Base-by-base conservation (phyloP, 306 rosid genomes). In the Canavalia gladiata region DNA sequence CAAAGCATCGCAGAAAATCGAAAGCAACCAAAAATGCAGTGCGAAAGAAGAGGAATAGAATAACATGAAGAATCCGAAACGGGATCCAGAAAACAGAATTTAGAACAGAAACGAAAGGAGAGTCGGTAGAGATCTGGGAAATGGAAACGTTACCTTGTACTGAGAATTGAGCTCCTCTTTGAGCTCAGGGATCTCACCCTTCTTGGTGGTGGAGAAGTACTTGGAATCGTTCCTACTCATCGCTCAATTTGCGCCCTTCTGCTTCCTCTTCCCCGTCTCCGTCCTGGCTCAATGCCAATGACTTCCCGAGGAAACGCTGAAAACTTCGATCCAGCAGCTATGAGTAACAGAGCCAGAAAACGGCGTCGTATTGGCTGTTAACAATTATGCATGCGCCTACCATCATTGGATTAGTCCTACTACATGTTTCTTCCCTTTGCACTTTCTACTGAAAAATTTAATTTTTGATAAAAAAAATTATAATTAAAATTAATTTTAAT, bases 151-250 rank as follows among this genome's bases (percentile, higher is more conserved):
- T 39, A 92, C 99, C 99, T 95, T 95, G 91, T 96, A 96, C 93
- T 96, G 99, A 74, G 99, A 96, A 93, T 96, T 96, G 80, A 96
- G 99, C 94, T 96, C 99, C 84, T 96, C 99, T 63, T 96, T 96
- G 90, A 96, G 99, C 92, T 96, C 99, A 11, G 99, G 99, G 81
- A 96, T 96, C 88, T 96, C 99, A 12, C 99, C 99, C 90, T 96
- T 96, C 86, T 96, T 96, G 47, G 99, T 96, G 83, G 99, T 96
- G 64, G 99, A 96, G 84, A 96, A 96, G 85, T 96, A 96, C 89
- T 96, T 96, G 79, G 99, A 96, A 80, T 96, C 98, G 94, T 96
- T 97, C 57, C 98, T 87, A 83, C 99, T 96, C 99, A 96, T 95
- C 79, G 33, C 77, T 49, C 72, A 47, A 55, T 60, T 56, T 60